Conservation (phyloP, 352 stramenopile species). For the Phytopythium mirpurense region DNA sequence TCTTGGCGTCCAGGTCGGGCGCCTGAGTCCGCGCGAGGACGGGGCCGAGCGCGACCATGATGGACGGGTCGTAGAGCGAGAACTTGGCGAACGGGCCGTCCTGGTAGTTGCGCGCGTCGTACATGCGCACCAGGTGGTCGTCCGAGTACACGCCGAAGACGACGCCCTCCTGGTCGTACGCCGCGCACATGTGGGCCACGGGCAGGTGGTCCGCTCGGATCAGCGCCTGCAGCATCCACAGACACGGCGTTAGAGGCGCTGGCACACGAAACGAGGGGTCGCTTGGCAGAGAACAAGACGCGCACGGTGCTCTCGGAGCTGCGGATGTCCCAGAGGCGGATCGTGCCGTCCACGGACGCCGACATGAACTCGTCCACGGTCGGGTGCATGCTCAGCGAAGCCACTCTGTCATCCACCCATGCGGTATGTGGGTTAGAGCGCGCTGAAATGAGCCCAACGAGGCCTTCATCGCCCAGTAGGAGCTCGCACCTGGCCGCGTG, state of each 20-base stretch:
- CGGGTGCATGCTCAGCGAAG: constrained; percentile 84
- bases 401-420: constrained; percentile 28
- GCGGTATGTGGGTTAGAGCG: neutral
- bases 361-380: constrained; percentile 81
- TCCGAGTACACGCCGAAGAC: constrained; percentile 85
- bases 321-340: constrained; percentile 80
- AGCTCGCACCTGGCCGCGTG: constrained; percentile 56
- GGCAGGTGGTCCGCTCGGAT: constrained; percentile 62
- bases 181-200: constrained; percentile 54
- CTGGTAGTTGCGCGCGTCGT: constrained; percentile 85
- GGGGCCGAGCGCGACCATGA: constrained; percentile 54
- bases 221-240: constrained; percentile 27
- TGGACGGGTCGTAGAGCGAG: constrained; percentile 71
- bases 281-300: neutral
- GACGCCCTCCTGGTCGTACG: constrained; percentile 81
- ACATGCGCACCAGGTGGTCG: constrained; percentile 85
- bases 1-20: constrained; percentile 44
- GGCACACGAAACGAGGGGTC: neutral
- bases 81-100: constrained; percentile 88
- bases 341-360: constrained; percentile 66
- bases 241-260: neutral
- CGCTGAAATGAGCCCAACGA: too few species aligned
- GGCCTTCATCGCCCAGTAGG: too few species aligned
- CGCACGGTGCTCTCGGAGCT: constrained; percentile 52
- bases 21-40: constrained; percentile 49